Evolutionary conservation across 495 filamentous ascomycete species (phyloP).

Genomic region (Tuber melanosporum): DNA sequence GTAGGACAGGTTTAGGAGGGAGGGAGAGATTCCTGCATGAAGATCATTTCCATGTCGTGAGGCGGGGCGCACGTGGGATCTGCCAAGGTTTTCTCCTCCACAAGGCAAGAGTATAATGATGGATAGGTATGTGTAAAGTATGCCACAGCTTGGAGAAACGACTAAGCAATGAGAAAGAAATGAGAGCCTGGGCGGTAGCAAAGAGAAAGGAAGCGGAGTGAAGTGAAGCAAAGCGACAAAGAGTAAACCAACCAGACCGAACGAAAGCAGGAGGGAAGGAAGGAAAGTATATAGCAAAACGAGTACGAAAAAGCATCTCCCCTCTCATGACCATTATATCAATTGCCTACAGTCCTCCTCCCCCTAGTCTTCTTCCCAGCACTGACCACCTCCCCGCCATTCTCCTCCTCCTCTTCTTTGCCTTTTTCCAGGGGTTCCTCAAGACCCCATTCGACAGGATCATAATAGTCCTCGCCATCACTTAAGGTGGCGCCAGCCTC

Average conservation of each 20-base stretch:
- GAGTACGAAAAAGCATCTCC: constrained; percentile 5
- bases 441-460: constrained; percentile 79
- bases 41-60: not conserved
- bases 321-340: constrained; percentile 6
- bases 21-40: not conserved
- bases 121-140: not conserved
- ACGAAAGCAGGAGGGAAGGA: not conserved
- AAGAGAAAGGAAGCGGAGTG: constrained; percentile 7
- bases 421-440: constrained; percentile 84
- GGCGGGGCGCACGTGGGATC: not conserved
- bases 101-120: not conserved
- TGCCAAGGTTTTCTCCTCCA: not conserved
- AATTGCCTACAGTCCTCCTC: constrained; percentile 50
- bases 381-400: constrained; percentile 49
- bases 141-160: constrained; percentile 2
- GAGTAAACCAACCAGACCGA: not conserved
- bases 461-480: constrained; percentile 95
- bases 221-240: not conserved
- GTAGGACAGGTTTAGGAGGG: not conserved
- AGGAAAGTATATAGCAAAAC: constrained; percentile 12
- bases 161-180: not conserved
- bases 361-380: constrained; percentile 69
- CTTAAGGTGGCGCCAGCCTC: constrained; percentile 58
- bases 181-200: not conserved
- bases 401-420: constrained; percentile 79